These are phyloP conservation scores for Phylloporus scabripes DNA, from an alignment of 768 basidiomycete genomes.

Conservation along the genomic window DNA sequence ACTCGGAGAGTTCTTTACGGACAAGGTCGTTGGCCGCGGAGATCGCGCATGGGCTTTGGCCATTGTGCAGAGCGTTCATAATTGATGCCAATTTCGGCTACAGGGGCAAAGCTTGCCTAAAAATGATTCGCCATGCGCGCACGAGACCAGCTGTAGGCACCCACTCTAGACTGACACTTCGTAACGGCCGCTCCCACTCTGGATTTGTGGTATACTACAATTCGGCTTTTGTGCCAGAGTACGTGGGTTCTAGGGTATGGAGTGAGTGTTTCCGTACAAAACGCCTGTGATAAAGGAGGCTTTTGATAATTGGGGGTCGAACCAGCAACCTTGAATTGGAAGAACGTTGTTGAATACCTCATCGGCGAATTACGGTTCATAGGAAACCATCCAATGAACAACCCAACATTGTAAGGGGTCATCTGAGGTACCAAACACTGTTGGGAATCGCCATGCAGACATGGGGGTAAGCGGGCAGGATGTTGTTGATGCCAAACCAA, in stretches of 20 bases:
- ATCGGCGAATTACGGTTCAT: neutral
- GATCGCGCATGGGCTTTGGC: slow-evolving; percentile 65
- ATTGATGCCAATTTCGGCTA: slow-evolving; percentile 2
- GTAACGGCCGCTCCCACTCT: neutral
- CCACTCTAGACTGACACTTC: neutral
- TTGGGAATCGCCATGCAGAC: neutral
- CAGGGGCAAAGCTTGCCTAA: neutral
- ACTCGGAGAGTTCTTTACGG: slow-evolving; percentile 61
- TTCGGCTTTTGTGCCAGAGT: neutral
- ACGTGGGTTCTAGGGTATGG: neutral
- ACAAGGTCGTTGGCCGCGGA: slow-evolving; percentile 37
- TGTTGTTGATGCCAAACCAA: slow-evolving; percentile 12
- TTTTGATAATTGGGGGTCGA: neutral
- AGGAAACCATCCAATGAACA: neutral
- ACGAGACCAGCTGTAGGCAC: neutral
- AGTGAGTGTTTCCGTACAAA: neutral
- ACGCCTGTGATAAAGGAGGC: neutral
- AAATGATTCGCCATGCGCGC: neutral
- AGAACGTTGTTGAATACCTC: neutral
- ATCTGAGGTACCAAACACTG: neutral
- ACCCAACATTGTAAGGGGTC: too few relatives aligned
- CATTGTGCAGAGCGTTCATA: slow-evolving; percentile 37
- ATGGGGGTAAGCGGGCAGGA: slow-evolving; percentile 15
- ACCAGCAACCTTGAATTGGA: neutral
- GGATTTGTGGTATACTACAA: neutral